phyloP scores from a whole-genome alignment of 1,284 basidiomycete genomes.

The Cerioporus squamosus region DNA sequence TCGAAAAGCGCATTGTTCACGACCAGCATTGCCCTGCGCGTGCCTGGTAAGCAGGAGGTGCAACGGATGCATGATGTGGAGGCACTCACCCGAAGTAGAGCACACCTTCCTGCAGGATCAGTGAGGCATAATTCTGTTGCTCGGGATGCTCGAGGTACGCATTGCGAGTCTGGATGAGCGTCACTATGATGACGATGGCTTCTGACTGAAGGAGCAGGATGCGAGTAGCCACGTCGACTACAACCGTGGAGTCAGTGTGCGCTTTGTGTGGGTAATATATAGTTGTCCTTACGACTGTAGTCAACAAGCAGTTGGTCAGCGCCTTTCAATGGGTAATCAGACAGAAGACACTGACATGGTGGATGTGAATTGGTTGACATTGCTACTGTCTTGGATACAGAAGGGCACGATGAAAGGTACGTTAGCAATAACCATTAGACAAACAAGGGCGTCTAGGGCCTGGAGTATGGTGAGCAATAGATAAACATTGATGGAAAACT shows the following conservation, averaged over 20 bases:
- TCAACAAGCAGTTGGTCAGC: too few species aligned
- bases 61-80: not conserved
- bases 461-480: not conserved
- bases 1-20: conserved; percentile 1
- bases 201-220: not conserved
- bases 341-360: too few species aligned
- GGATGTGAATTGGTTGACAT: too few species aligned
- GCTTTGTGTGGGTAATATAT: not conserved
- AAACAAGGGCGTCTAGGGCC: not conserved
- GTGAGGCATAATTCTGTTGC: not conserved
- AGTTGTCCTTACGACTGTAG: not conserved
- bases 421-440: not conserved
- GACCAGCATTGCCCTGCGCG: conserved; percentile 2
- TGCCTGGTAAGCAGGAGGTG: not conserved
- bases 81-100: conserved; percentile 9
- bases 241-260: not conserved
- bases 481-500: too few species aligned
- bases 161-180: not conserved
- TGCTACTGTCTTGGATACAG: not conserved
- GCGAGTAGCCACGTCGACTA: not conserved
- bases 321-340: too few species aligned
- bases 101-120: conserved; percentile 7
- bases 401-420: not conserved
- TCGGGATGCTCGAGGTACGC: not conserved
- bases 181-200: conserved; percentile 5